phyloP scores from a whole-genome alignment of 176 grass and related monocot genomes.

The Ensete glaucum region DNA sequence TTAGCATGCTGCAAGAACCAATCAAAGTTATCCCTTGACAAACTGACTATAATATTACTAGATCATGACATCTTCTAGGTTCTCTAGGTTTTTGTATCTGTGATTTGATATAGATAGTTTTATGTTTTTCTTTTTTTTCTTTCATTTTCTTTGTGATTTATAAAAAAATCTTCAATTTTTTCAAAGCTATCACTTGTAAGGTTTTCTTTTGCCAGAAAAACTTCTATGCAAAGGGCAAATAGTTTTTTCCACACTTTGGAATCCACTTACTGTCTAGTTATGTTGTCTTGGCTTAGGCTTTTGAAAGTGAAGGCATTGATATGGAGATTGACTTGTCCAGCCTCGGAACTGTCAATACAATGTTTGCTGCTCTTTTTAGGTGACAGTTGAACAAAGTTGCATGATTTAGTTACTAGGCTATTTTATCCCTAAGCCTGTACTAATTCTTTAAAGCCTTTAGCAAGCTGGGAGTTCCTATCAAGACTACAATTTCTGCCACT shows the following conservation, averaged over 20 bases:
- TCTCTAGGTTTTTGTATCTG: not conserved
- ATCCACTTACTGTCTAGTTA: not conserved
- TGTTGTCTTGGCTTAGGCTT: slow-evolving; percentile 40
- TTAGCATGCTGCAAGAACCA: not conserved
- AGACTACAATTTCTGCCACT: slow-evolving; percentile 79
- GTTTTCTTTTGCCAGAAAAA: not conserved
- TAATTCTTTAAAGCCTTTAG: slow-evolving; percentile 35
- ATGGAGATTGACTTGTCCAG: slow-evolving; percentile 99
- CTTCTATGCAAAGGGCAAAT: not conserved
- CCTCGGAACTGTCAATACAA: slow-evolving; percentile 97
- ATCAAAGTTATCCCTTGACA: not conserved
- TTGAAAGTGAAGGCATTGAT: slow-evolving; percentile 97
- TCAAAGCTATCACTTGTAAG: not conserved
- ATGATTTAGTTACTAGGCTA: slow-evolving; percentile 21
- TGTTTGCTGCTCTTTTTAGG: slow-evolving; percentile 99
- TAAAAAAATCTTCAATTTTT: not conserved
- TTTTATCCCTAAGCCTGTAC: slow-evolving; percentile 3
- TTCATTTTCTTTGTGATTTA: not conserved
- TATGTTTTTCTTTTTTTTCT: not conserved
- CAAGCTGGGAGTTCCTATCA: slow-evolving; percentile 98
- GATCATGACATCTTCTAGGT: not conserved
- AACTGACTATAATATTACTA: not conserved
- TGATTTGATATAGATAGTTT: not conserved
- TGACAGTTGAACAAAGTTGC: slow-evolving; percentile 23
- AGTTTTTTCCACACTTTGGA: not conserved